A percentile compares a stretch with the other conserved stretches of the same genome.
phyloP scores from a whole-genome alignment of 352 stramenopile genomes.

The Globisporangium heterothallicum region DNA sequence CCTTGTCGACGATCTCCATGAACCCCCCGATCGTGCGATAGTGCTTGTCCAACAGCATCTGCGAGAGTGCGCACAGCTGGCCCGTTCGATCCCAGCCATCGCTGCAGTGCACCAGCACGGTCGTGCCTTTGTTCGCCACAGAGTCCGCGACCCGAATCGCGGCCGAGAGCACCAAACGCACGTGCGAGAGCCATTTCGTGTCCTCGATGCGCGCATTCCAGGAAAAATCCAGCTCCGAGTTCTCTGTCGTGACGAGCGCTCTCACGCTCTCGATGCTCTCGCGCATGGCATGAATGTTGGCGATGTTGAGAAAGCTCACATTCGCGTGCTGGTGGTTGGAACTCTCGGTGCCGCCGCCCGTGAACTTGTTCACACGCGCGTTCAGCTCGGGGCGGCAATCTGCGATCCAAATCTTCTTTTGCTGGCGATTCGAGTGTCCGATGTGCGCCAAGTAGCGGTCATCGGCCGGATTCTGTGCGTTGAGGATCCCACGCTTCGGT shows the following conservation, averaged over 20 bases:
- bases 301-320: slow-evolving; percentile 88
- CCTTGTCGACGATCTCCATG: slow-evolving; percentile 74
- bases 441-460: slow-evolving; percentile 73
- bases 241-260: slow-evolving; percentile 31
- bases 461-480: slow-evolving; percentile 63
- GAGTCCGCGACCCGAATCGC: slow-evolving; percentile 58
- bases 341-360: slow-evolving; percentile 87
- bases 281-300: slow-evolving; percentile 92
- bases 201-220: slow-evolving; percentile 69
- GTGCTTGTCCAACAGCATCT: slow-evolving; percentile 86
- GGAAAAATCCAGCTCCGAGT: slow-evolving; percentile 50
- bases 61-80: slow-evolving; percentile 76
- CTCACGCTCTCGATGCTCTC: slow-evolving; percentile 76
- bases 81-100: slow-evolving; percentile 91
- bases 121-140: slow-evolving; percentile 63
- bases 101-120: slow-evolving; percentile 87
- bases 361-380: slow-evolving; percentile 86
- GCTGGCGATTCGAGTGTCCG: slow-evolving; percentile 33
- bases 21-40: slow-evolving; percentile 85
- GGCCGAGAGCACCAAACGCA: slow-evolving; percentile 64
- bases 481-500: slow-evolving; percentile 80
- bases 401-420: slow-evolving; percentile 76
- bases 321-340: slow-evolving; percentile 60
- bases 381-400: slow-evolving; percentile 89
- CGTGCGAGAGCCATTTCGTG: slow-evolving; percentile 76